Evolutionary conservation across 345 rosid genomes (phyloP), one percentile per base, ranked within the genome.

Genomic region (Boechera retrofracta): DNA sequence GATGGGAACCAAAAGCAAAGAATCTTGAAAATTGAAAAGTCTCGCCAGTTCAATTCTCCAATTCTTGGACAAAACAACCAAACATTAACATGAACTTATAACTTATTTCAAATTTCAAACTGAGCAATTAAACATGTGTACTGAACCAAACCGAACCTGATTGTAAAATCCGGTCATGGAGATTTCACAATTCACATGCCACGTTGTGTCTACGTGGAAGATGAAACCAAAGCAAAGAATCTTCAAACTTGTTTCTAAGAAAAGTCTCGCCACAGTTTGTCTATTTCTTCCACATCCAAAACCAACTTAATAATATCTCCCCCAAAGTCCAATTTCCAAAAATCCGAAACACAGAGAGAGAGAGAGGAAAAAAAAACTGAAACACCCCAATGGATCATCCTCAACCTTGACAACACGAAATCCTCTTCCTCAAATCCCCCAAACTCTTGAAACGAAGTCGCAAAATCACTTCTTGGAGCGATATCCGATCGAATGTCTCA

Each of bases 401-500:
- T 78, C 81, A 64, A 78, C 73, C 81, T 49, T 78, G 26, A 78
- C 73, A 49, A 6, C 55, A 38, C 10, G 10, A 5, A 69, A 47
- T 8, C 64, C 41, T 52, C 54, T 33, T 71, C 4, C 28, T 52
- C 29, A 52, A 41, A 52, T 18, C 15, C 61, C 42, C 53, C 7
- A 35, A 77, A 61, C 4, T 15, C 63, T 53, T 10, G 26, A 1
- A 41, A 55, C 33, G 39, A 64, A 63, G 56, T 35, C 77, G 56
- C 47, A 16, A 45, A 24, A 9, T 21, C 48, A 60, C 35, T 56
- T 24, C 28, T 59, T 18, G 58, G 49, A 54, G 15, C 52, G 49
- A 61, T 36, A 63, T 57, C 69, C 32, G 56, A 59, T 69, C 80
- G 76, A 69, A 83, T 87, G 90, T 76, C 77, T 83, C 84, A 36